A percentile compares a stretch with the other conserved stretches of the same genome.
phyloP scores from a whole-genome alignment of 192 early-diverging fungal species.

The Linnemannia zychae region DNA sequence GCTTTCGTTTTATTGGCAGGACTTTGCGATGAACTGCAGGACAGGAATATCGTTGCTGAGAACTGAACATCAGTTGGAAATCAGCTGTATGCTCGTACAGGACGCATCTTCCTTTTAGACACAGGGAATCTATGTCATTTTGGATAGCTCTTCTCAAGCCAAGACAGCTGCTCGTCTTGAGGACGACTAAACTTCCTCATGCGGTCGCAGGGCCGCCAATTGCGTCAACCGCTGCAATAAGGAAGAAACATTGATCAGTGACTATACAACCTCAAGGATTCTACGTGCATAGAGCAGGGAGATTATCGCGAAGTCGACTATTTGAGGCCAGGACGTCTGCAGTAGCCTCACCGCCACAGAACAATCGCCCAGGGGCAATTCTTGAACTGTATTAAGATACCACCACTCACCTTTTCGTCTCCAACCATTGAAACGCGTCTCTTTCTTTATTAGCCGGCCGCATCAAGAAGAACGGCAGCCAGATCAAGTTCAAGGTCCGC shows the following conservation, averaged over 20 bases:
- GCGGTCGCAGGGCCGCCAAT: background rate
- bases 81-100: background rate
- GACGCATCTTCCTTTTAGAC: too few species aligned
- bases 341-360: background rate
- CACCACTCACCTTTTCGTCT: background rate
- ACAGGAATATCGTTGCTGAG: background rate
- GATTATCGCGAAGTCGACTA: background rate
- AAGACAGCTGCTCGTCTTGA: background rate
- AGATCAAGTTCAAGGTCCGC: slow-evolving; percentile 99
- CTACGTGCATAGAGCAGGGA: background rate
- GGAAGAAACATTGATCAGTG: background rate
- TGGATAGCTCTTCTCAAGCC: background rate
- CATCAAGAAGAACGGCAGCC: slow-evolving; percentile 83
- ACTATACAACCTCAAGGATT: background rate
- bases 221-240: background rate
- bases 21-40: background rate
- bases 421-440: background rate
- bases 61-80: background rate
- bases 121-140: background rate
- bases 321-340: background rate
- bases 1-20: background rate
- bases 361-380: background rate
- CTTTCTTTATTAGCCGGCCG: slow-evolving; percentile 70
- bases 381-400: background rate
- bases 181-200: background rate